Evolutionary conservation across 1,139 yeast species (phyloP).

Genomic region (Diutina pseudorugosa): DNA sequence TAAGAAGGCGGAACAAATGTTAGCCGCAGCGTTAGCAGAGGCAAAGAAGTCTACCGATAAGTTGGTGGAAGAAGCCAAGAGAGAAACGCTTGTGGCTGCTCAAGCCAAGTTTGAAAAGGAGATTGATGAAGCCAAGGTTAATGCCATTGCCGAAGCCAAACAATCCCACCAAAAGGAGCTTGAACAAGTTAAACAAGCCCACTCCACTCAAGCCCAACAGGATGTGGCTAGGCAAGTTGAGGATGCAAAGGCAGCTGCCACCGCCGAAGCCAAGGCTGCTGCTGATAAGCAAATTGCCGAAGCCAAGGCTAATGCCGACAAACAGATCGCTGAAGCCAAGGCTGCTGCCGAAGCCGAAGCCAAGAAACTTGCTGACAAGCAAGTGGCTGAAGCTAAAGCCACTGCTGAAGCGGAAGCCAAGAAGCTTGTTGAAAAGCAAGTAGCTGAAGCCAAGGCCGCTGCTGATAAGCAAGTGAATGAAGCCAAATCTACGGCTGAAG

Average conservation of each 20-base stretch:
- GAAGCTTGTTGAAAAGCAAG: not conserved
- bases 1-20: not conserved
- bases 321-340: not conserved
- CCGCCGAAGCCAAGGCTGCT: not conserved
- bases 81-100: not conserved
- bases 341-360: not conserved
- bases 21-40: not conserved
- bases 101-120: not conserved
- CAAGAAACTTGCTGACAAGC: not conserved
- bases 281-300: not conserved
- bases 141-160: not conserved
- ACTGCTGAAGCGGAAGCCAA: not conserved
- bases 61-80: not conserved
- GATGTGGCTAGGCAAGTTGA: not conserved
- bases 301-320: not conserved
- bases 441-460: not conserved
- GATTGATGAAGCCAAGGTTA: not conserved
- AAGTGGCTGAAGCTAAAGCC: not conserved
- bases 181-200: conserved; percentile 11
- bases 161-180: conserved; percentile 8
- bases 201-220: not conserved
- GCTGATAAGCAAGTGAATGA: not conserved
- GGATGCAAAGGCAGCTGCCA: not conserved
- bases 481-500: not conserved
- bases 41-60: conserved; percentile 4